These are phyloP conservation scores for Linnemannia elongata DNA, from an alignment of 192 early-diverging fungal species.

Conservation along the genomic window DNA sequence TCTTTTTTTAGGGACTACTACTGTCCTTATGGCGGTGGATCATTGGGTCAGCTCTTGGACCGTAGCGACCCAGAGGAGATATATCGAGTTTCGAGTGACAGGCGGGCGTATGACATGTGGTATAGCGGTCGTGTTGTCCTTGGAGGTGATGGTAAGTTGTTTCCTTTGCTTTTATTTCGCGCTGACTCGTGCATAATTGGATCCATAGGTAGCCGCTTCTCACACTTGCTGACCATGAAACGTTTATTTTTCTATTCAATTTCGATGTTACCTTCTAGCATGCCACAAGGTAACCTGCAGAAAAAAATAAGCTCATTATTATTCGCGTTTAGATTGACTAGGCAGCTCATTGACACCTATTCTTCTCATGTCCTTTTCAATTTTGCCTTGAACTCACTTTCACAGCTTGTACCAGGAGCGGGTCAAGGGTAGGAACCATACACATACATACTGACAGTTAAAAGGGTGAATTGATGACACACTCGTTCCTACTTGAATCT, in stretches of 20 bases:
- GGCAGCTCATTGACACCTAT: neutral
- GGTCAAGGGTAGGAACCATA: slow-evolving; percentile 16
- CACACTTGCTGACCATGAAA: neutral
- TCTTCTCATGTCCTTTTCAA: neutral
- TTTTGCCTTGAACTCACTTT: neutral
- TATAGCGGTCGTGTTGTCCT: slow-evolving; percentile 20
- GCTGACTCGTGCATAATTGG: neutral
- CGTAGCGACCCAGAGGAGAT: slow-evolving; percentile 11
- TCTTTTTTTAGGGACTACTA: neutral
- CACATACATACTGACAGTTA: neutral
- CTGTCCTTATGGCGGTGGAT: slow-evolving; percentile 11
- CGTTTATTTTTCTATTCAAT: neutral
- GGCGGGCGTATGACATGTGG: slow-evolving; percentile 17
- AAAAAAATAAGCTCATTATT: neutral
- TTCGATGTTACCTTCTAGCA: neutral
- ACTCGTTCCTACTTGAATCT: neutral
- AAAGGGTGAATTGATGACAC: neutral
- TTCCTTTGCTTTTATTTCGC: neutral
- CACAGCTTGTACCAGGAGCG: slow-evolving; percentile 18
- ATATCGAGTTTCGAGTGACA: neutral
- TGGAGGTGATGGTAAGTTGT: slow-evolving; percentile 15
- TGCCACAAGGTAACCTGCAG: neutral
- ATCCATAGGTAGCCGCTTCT: neutral
- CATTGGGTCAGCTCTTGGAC: slow-evolving; percentile 5
- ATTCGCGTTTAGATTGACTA: neutral